Evolutionary conservation across 139 green algal genomes (phyloP), one percentile per base, ranked within the genome.

Genomic region (Edaphochlamys debaryana): DNA sequence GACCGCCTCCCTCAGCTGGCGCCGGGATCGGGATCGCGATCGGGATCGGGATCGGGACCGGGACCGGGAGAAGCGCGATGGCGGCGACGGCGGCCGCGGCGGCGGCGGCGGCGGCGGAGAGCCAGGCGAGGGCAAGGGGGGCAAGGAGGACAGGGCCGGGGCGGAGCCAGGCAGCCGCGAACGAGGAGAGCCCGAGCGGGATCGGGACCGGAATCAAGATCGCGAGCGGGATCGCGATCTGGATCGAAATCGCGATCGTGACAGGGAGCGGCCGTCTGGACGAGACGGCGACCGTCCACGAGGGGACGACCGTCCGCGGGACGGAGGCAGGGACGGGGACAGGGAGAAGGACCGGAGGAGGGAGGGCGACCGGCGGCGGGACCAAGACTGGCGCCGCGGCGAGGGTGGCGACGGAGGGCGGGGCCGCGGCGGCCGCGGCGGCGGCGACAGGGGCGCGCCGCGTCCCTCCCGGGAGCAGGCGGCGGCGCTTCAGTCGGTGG

Each of bases 1-100:
- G 11, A 36, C 62, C 40, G 73, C 85, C 29, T 79, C 66, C 2
- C 80, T 79, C 38, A 89, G 89, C 75, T 90, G 69, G 54, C 67
- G 73, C 29, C 52, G 78, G 30, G 77, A 86, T 67, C 32, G 69
- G 41, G 70, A 64, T 60, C 64, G 70, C 41, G 40, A 85, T 9
- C 25, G 81, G 67, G 69, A 62, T 67, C 9, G 68, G 22, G 64
- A 67, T 38, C 38, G 27, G 17, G 74, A 70, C 7, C 62, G n/a
- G 32, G 64, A 48, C 30, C 34, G 34, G 11, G 36, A 45, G 64
- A 34, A 45, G 34, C 19, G 34, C 5, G 34, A 45, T 20, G 64
- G 3, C 63, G 32, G 34, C 41, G 77, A 27, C 30, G 45, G 40
- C 23, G 77, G 69, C 45, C n/a, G 63, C 20, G 11, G 37, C 62